phyloP scores from a whole-genome alignment of 495 filamentous ascomycete species.

The Tetracladium marchalianum region DNA sequence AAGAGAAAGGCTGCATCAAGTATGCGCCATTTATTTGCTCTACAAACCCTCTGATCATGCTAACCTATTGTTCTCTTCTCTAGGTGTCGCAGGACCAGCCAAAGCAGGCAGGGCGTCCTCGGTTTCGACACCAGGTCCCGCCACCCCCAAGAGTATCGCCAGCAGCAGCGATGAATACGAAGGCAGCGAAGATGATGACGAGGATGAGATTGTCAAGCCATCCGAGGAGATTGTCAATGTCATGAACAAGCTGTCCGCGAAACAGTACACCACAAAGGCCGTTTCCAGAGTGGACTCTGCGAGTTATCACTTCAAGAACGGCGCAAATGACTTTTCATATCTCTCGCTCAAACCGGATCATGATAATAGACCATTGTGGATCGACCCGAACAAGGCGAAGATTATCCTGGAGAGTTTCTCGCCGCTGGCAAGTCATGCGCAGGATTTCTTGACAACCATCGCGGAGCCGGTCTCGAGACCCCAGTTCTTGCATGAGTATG shows the following conservation, averaged over 20 bases:
- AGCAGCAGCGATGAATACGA: constrained; percentile 62
- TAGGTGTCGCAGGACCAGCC: constrained; percentile 40
- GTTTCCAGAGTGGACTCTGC: constrained; percentile 30
- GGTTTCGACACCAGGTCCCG: constrained; percentile 57
- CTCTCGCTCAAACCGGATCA: constrained; percentile 80
- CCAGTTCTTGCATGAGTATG: constrained; percentile 84
- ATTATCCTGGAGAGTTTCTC: constrained; percentile 97
- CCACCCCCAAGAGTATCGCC: constrained; percentile 52
- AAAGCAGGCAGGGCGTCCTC: constrained; percentile 51
- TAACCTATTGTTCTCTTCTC: constrained; percentile 21
- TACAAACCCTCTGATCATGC: constrained; percentile 20
- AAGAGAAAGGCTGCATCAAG: constrained; percentile 69
- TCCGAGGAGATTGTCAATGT: constrained; percentile 38
- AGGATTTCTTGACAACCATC: constrained; percentile 92
- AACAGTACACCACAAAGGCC: constrained; percentile 28
- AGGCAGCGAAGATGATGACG: constrained; percentile 51
- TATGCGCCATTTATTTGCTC: constrained; percentile 20
- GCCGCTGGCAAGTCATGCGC: constrained; percentile 70
- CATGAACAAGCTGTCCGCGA: constrained; percentile 57
- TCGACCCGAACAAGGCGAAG: constrained; percentile 71
- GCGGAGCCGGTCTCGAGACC: constrained; percentile 88
- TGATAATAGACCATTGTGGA: constrained; percentile 80
- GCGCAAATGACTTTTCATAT: constrained; percentile 59
- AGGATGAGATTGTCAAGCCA: constrained; percentile 29
- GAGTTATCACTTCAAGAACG: constrained; percentile 34